A percentile compares a stretch with the other conserved stretches of the same genome.
These are phyloP conservation scores for Microcos paniculata DNA, from an alignment of 345 rosid genomes.

Conservation along the genomic window DNA sequence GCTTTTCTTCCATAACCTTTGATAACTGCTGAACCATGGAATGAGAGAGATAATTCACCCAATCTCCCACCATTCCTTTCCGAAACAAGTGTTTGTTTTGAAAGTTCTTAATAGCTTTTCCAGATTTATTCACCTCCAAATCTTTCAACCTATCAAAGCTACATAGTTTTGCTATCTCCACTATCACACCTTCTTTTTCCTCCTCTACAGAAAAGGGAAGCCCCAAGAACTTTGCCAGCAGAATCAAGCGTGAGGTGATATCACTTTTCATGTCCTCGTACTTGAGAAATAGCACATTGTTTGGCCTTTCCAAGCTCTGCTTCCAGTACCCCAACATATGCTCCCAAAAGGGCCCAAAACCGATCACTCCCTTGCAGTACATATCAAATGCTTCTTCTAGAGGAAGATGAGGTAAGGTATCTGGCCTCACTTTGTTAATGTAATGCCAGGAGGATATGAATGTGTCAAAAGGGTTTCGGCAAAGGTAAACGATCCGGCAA, in stretches of 20 bases:
- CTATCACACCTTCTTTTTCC: conserved; percentile 29
- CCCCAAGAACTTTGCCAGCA: conserved; percentile 41
- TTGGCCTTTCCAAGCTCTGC: conserved; percentile 40
- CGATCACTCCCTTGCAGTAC: conserved; percentile 42
- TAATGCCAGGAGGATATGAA: conserved; percentile 53
- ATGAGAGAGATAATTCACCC: conserved; percentile 42
- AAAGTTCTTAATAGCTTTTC: conserved; percentile 41
- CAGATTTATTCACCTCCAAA: conserved; percentile 42
- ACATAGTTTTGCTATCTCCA: conserved; percentile 41
- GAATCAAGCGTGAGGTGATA: conserved; percentile 22
- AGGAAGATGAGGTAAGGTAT: conserved; percentile 17
- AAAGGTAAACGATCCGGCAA: conserved; percentile 41
- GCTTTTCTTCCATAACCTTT: conserved; percentile 39
- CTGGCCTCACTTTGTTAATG: conserved; percentile 26
- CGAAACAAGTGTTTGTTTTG: conserved; percentile 47
- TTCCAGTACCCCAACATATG: conserved; percentile 55
- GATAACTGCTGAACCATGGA: conserved; percentile 36
- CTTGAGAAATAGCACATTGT: conserved; percentile 38
- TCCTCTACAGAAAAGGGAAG: conserved; percentile 46
- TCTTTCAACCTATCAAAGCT: conserved; percentile 46
- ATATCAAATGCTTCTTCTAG: conserved; percentile 45
- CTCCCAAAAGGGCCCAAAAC: conserved; percentile 54
- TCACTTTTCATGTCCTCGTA: conserved; percentile 54
- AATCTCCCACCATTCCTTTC: conserved; percentile 48
- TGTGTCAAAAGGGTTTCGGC: conserved; percentile 50